Base-by-base conservation (phyloP, 108 stramenopile genomes). In the Epithemia pelagica region DNA sequence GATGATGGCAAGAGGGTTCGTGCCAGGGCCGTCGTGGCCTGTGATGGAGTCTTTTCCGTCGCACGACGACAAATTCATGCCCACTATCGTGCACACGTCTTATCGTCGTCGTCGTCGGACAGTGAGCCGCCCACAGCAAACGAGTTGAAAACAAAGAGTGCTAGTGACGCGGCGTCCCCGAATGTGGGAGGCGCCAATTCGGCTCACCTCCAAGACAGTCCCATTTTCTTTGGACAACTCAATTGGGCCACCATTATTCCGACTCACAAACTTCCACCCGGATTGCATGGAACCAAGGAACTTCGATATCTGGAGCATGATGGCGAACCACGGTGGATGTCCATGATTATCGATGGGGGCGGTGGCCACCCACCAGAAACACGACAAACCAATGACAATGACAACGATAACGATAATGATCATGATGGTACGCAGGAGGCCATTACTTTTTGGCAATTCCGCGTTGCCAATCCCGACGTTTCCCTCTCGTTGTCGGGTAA, bases 201-300 rank as follows among this genome's bases (percentile, higher is more conserved):
- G 27, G 59, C 15, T 21, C 10, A 59, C 25, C 10, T 19, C 59
- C 10, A 29, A 23, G 61, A 62, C 21, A 7, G 15, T 28, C 61
- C 61, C 61, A 28, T 62, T 22, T 62, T 27, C 61, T 62, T 62
- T 52, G 61, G 61, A 32, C 61, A 62, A 28, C 61, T 62, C 37
- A 62, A 62, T 25, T 62, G 61, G 61, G 61, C 61, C 61, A 62
- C 61, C 28, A 29, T 62, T 24, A 52, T 62, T n/a, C 15, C 7
- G 7, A 62, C 61, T 20, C 3, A 32, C 61, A 62, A 32, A 21
- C 21, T 62, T 3, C 61, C 61, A 5, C 26, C 37, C 32, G 23
- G 23, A 18, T 7, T 62, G 61, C 61, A 62, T n/a, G 26, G 26
- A n/a, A 7, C 22, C 15, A 7, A 23, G 5, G 25, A 5, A 15